Base-by-base conservation (phyloP, 495 filamentous ascomycete species). In the Bacidia rubella region DNA sequence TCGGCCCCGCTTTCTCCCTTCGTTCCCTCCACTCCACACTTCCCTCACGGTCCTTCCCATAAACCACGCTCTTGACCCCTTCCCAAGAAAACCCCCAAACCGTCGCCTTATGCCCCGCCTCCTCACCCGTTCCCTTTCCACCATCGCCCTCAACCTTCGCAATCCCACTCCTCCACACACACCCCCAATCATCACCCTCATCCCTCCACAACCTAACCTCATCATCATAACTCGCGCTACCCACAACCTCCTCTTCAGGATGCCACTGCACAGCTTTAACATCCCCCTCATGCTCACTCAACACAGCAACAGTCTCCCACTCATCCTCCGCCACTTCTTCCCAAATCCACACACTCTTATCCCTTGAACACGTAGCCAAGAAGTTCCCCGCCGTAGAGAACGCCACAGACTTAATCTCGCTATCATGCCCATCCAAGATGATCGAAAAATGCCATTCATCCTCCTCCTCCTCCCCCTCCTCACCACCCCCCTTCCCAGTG, bases 301-400 rank as follows among this genome's bases (percentile, higher is more conserved):
- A 73, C 51, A 98, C 90, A 0, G 90, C 90, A 4, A 96, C 78
- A 5, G 92, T 96, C 77, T 98, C 92, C 63, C 86, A 96, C 55
- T 95, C 90, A 62, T 95, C 90, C 24, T 90, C 89, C 19, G 70
- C 66, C 2, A 97, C 74, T 62, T 95, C 90, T 66, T 98, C 92
- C 92, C 92, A 98, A 47, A 98, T 84, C 92, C 92, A 98, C n/a
- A 98, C 86, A 21, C 78, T 83, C 69, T 96, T 96, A 65, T 98
- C 92, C 11, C 92, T 74, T 21, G 78, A 82, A 62, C 89, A 97
- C 0, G 90, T 95, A 4, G 92, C 92, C 2, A 98, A 77, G 52
- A 83, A 78, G 64, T 83, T 81, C 0, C 88, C 87, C 0, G 80
- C 82, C 0, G 87, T 76, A 2, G 79, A 83, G 78, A 86, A 98